Evolutionary conservation across 2,329 filamentous ascomycete genomes (phyloP), one percentile per base, ranked within the genome.

Genomic region (Madurella fahalii): DNA sequence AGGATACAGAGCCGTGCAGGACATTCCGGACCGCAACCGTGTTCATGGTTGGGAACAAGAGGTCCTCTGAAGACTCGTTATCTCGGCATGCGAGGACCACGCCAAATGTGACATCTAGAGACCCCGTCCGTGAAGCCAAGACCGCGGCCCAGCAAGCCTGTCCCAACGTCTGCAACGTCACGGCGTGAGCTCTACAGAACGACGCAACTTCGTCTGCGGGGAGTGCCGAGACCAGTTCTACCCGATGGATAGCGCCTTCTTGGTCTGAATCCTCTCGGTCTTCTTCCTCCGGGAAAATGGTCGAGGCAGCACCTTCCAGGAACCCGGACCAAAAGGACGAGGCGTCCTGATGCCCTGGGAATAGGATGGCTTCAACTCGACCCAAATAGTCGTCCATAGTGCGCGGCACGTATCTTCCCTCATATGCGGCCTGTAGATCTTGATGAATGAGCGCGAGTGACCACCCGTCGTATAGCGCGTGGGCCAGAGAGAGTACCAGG

Each of bases 21-120:
- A 92, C 77, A 1, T 80, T 80, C 11, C 91, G 80, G 8, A 95
- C 76, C 0, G 87, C 82, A 0, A 96, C 84, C 0, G 92, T 96
- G 65, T 95, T 96, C 89, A 96, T 96, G 0, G 88, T 90, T 0
- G 92, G 93, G 64, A 96, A 96, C 65, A 92, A 77, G 12, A 93
- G 70, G 25, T 81, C 69, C 42, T 87, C 81, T 0, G 83, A 80
- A 15, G 81, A 79, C 44, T 88, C 85, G 9, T 83, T 84, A 53
- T 94, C 89, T n/a, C 93, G 81, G 15, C 93, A 92, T 0, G 90
- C 91, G 12, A 96, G 75, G 1, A 96, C 86, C 0, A 89, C 82
- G 1, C 93, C 93, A 65, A 94, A 96, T 0, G 84, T 79, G 4
- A 95, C 80, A 60, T 96, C 91, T 0, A 95, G 77, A 0, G 80